These are phyloP conservation scores for Neckera pumila DNA, from an alignment of 225 moss, liverwort and hornwort species.

Conservation along the genomic window DNA sequence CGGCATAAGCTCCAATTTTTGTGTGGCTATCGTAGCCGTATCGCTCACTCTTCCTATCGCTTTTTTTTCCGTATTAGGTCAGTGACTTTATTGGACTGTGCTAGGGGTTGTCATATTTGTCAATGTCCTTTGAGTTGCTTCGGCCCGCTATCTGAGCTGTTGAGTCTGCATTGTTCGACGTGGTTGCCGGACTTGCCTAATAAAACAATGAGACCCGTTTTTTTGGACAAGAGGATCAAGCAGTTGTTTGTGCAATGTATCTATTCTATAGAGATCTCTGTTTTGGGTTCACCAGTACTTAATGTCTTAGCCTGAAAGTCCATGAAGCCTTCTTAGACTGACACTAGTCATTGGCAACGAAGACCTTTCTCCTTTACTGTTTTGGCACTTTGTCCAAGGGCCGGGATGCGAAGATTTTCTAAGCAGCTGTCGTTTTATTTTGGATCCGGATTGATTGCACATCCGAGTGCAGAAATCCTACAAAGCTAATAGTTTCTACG, in stretches of 20 bases:
- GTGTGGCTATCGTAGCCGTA: not conserved
- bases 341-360: not conserved
- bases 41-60: not conserved
- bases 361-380: not conserved
- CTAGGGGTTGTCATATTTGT: not conserved
- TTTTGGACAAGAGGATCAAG: not conserved
- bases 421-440: not conserved
- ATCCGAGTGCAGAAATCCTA: not conserved
- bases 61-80: not conserved
- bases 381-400: not conserved
- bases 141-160: conserved; percentile 10
- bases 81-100: not conserved
- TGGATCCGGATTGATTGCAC: not conserved
- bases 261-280: not conserved
- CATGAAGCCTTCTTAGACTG: not conserved
- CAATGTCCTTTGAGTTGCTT: conserved; percentile 5
- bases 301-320: not conserved
- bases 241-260: not conserved
- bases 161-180: conserved; percentile 11
- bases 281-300: not conserved
- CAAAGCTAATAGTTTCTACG: conserved; percentile 1
- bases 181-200: conserved; percentile 19
- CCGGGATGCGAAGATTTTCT: not conserved
- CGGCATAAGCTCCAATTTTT: conserved; percentile 52
- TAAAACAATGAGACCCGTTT: conserved; percentile 19